Evolutionary conservation across 192 early-diverging fungal species (phyloP), one percentile per base, ranked within the genome.

Genomic region (Mortierella hygrophila): DNA sequence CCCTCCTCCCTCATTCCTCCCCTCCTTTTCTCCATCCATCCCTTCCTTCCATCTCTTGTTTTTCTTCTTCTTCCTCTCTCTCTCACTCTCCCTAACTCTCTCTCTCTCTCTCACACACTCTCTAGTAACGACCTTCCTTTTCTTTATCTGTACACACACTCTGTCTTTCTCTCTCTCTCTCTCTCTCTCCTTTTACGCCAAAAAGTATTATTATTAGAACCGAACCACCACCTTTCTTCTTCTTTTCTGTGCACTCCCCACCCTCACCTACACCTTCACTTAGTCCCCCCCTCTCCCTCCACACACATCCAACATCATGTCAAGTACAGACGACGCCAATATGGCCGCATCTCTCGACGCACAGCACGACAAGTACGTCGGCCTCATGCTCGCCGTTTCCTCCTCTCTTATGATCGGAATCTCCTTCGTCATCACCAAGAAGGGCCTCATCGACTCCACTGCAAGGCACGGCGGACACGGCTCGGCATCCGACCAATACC

Each of bases 381-480:
- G 97, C 68, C 93, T 99, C 88, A 92, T 92, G 37, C 90, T 99
- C 71, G 97, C 97, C 81, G 92, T 99, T 82, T 90, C 94, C 69
- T 99, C 97, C 29, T 95, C 95, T 70, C 76, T 96, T 68, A 92
- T 97, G 81, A 99, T 99, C 82, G 97, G 97, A 47, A 94, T 94
- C 44, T 97, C 95, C 70, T 98, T 98, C 87, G 95, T 98, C 60
- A 89, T 99, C 79, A 98, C 97, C 71, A 99, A 99, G 90, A 96
- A 95, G 81, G 98, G 97, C 35, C 91, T 99, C 41, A 94, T 97
- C 73, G 95, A 97, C 85, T 90, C 94, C n/a, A 92, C 91, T 72
- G 85, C 88, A 35, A 88, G 89, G 70, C 93, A 95, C 78, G 92
- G 87, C 76, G 88, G 80, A 41, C 82, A 79, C 32, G 88, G 89